phyloP scores from a whole-genome alignment of 2,329 filamentous ascomycete species.

The Didymella sp. region DNA sequence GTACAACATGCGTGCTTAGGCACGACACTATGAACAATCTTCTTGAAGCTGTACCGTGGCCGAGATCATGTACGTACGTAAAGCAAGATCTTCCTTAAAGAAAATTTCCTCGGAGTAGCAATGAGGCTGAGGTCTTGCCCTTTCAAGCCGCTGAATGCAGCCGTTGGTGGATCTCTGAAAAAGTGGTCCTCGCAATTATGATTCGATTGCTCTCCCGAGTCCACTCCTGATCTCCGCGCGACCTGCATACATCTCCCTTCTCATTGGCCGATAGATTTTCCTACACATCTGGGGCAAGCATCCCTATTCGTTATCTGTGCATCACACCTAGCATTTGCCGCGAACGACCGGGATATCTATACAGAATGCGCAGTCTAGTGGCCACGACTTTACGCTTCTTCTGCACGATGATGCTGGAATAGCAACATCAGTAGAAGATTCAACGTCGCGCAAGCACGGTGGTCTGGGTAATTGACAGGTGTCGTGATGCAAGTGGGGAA shows the following conservation, averaged over 20 bases:
- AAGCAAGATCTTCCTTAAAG: neutral
- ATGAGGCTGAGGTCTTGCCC: slow-evolving; percentile 15
- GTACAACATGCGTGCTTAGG: too few species aligned
- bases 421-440: neutral
- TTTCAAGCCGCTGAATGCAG: slow-evolving; percentile 25
- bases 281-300: slow-evolving; percentile 13
- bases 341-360: slow-evolving; percentile 13
- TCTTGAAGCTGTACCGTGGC: neutral
- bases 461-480: slow-evolving; percentile 16
- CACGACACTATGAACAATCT: neutral
- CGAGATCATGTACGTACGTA: neutral
- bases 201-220: slow-evolving; percentile 29
- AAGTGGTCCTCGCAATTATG: slow-evolving; percentile 23
- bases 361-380: slow-evolving; percentile 8
- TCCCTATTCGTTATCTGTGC: slow-evolving; percentile 27
- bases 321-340: slow-evolving; percentile 11
- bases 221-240: slow-evolving; percentile 32
- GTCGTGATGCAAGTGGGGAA: slow-evolving; percentile 14
- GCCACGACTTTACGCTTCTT: slow-evolving; percentile 11
- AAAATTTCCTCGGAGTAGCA: slow-evolving; percentile 3
- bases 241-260: slow-evolving; percentile 24
- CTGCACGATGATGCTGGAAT: slow-evolving; percentile 21
- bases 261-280: slow-evolving; percentile 29
- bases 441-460: slow-evolving; percentile 5
- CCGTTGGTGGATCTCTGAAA: slow-evolving; percentile 32